A percentile compares a stretch with the other conserved stretches of the same genome.
Conservation (phyloP, 345 rosid species). For the Fremontodendron californicum region DNA sequence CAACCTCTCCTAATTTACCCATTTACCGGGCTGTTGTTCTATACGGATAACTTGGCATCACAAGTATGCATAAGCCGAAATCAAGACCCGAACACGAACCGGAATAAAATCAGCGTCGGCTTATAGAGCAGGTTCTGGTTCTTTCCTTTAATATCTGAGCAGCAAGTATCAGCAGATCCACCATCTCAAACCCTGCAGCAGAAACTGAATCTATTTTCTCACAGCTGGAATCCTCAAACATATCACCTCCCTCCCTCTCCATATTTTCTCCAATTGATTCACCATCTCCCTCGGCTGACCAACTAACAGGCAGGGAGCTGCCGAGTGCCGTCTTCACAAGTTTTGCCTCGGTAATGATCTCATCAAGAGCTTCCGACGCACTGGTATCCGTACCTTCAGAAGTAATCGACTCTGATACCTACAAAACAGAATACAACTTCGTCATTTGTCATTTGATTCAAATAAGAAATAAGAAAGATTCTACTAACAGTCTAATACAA, state of each 20-base stretch:
- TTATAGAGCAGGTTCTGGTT: background rate
- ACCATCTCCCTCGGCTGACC: constrained; percentile 71
- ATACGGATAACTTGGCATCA: background rate
- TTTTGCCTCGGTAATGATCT: constrained; percentile 63
- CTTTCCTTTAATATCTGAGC: constrained; percentile 54
- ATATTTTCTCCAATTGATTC: constrained; percentile 32
- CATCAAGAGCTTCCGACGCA: constrained; percentile 41
- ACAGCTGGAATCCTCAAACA: constrained; percentile 27
- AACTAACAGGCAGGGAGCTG: constrained; percentile 80
- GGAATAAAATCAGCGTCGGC: background rate
- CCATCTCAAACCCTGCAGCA: constrained; percentile 97
- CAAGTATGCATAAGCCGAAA: background rate
- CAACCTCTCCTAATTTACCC: background rate
- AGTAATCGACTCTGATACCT: constrained; percentile 56
- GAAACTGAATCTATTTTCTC: constrained; percentile 69
- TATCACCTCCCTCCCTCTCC: constrained; percentile 13
- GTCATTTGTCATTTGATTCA: background rate
- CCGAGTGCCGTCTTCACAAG: constrained; percentile 90
- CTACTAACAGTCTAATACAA: background rate
- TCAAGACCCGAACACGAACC: background rate
- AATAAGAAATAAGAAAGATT: background rate
- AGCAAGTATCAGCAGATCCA: constrained; percentile 82
- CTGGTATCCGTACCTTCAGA: constrained; percentile 31
- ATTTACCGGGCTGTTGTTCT: background rate
- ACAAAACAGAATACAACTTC: constrained; percentile 12